These are phyloP conservation scores for Furcasterigmium furcatum DNA, from an alignment of 2,329 filamentous ascomycete species.

Conservation along the genomic window DNA sequence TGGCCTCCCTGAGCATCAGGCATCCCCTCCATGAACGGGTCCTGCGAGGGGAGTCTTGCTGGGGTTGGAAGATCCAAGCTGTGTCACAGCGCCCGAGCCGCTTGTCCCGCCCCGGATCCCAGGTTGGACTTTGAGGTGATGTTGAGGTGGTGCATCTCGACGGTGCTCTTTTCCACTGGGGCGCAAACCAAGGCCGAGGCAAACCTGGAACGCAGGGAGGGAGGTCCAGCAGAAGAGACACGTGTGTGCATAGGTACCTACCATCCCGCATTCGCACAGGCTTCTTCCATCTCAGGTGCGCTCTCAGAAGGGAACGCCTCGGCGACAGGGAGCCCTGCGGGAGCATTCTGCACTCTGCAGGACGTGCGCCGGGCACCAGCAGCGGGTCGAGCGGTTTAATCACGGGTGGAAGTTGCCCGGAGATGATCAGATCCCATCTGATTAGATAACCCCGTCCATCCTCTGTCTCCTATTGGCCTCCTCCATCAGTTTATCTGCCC, in stretches of 20 bases:
- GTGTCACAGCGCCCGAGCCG: no score
- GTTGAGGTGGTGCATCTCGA: no score
- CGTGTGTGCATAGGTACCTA: no score
- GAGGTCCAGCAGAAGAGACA: background rate
- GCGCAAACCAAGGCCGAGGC: background rate
- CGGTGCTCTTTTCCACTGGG: no score
- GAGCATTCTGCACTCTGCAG: background rate
- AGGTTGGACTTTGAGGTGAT: no score
- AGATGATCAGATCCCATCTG: background rate
- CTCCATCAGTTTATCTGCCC: background rate
- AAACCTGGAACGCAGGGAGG: background rate
- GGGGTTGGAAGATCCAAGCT: no score
- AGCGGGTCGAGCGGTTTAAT: background rate
- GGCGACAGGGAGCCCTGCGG: background rate
- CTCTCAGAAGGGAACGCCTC: no score
- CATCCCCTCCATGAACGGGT: no score
- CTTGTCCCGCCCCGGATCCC: no score
- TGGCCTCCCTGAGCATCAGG: no score
- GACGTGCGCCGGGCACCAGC: background rate
- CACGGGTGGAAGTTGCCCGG: background rate
- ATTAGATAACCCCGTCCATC: background rate
- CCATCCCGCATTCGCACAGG: background rate
- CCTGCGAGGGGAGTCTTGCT: no score
- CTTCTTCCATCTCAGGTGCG: background rate
- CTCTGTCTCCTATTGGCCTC: background rate